phyloP scores from a whole-genome alignment of 31 red algal genomes.

The Odonthalia washingtoniensis region DNA sequence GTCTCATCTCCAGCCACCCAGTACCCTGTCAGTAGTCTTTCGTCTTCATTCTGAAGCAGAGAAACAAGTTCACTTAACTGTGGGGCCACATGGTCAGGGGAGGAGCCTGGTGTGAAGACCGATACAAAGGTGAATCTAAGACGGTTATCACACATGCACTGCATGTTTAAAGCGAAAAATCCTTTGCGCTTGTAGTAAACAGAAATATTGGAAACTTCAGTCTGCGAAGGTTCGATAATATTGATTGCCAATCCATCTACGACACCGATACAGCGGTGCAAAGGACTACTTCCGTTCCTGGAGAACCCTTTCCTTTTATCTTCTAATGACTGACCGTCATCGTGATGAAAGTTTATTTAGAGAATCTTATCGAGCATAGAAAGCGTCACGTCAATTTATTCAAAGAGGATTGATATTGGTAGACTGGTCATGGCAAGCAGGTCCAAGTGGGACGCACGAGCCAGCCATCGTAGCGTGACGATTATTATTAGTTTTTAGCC shows the following conservation, averaged over 20 bases:
- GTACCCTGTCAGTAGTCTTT: background rate
- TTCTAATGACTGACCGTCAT: background rate
- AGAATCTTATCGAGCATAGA: background rate
- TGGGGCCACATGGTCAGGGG: background rate
- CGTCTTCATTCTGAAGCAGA: background rate
- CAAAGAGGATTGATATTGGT: background rate
- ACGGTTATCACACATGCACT: conserved; percentile 19
- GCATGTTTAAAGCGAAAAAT: conserved; percentile 38
- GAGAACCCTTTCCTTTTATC: conserved; percentile 1
- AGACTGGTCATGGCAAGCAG: background rate
- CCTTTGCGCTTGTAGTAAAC: conserved; percentile 20
- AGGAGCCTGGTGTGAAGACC: background rate
- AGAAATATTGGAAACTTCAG: background rate
- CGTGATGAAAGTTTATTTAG: background rate
- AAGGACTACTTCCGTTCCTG: background rate
- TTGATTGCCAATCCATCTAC: no score
- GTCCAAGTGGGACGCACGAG: background rate
- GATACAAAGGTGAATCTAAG: conserved; percentile 19
- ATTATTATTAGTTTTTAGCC: background rate
- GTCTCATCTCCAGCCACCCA: background rate
- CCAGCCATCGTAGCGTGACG: background rate
- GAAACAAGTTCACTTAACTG: background rate
- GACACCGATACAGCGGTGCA: background rate
- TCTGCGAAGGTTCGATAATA: background rate
- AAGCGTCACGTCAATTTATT: background rate